phyloP scores from a whole-genome alignment of 2,329 filamentous ascomycete species.

The Diaporthe sp. region DNA sequence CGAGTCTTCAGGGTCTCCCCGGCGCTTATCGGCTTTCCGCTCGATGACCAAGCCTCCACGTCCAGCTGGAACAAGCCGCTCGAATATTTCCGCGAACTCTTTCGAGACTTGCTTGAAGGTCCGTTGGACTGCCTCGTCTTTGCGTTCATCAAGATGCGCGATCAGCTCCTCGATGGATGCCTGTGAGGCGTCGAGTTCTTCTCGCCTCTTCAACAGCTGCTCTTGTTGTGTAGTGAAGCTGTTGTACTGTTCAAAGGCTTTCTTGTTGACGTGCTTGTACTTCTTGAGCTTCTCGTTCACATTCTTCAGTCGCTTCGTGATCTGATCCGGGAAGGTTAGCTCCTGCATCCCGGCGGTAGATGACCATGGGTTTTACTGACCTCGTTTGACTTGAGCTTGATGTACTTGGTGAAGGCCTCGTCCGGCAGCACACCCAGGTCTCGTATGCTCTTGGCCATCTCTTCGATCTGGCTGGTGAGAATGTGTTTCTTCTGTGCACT shows the following conservation, averaged over 20 bases:
- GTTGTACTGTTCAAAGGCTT: slow-evolving; percentile 98
- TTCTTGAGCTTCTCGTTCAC: slow-evolving; percentile 95
- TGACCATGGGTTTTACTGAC: slow-evolving; percentile 61
- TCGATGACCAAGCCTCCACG: slow-evolving; percentile 94
- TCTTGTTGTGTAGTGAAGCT: slow-evolving; percentile 95
- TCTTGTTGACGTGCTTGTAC: slow-evolving; percentile 98
- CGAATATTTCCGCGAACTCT: slow-evolving; percentile 93
- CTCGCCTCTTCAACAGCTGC: slow-evolving; percentile 83
- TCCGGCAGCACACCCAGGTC: slow-evolving; percentile 94
- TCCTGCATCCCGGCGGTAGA: not conserved
- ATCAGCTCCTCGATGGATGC: slow-evolving; percentile 93
- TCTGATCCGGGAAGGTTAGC: slow-evolving; percentile 53
- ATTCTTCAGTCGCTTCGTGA: slow-evolving; percentile 81
- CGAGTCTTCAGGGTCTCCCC: slow-evolving; percentile 72
- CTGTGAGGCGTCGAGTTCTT: slow-evolving; percentile 89
- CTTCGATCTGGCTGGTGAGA: slow-evolving; percentile 80
- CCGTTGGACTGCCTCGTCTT: slow-evolving; percentile 97
- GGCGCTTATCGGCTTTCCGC: slow-evolving; percentile 81
- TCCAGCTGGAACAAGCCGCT: slow-evolving; percentile 93
- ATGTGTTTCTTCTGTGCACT: slow-evolving; percentile 89
- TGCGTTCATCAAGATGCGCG: slow-evolving; percentile 90
- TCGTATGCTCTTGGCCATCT: slow-evolving; percentile 89
- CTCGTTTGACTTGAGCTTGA: slow-evolving; percentile 82
- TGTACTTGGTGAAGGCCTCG: slow-evolving; percentile 92
- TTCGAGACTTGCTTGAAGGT: slow-evolving; percentile 98